Conservation (phyloP, 1,284 basidiomycete genomes). For the Apiotrichum porosum region DNA sequence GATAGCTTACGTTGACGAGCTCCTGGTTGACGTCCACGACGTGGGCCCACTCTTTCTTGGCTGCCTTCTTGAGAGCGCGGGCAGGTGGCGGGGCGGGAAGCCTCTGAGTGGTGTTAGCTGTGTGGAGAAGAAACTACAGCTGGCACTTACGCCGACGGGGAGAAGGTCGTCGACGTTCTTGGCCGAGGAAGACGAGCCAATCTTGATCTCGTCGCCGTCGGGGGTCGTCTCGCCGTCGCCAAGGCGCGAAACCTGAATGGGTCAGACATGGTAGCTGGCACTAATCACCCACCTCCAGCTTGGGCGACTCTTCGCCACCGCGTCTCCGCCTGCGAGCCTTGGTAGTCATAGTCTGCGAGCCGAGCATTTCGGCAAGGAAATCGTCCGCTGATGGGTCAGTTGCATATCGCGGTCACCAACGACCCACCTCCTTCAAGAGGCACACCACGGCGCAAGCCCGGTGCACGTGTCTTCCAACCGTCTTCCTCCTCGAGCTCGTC, state of each 20-base stretch:
- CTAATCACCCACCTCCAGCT: slow-evolving; percentile 26
- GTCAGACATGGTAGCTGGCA: no score
- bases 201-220: slow-evolving; percentile 6
- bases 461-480: slow-evolving; percentile 44
- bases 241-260: slow-evolving; percentile 24
- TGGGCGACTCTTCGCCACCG: slow-evolving; percentile 32
- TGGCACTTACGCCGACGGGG: slow-evolving; percentile 63
- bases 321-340: slow-evolving; percentile 38
- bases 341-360: slow-evolving; percentile 31
- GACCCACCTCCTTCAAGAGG: slow-evolving; percentile 41
- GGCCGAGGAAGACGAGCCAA: slow-evolving; percentile 11
- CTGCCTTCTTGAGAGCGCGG: slow-evolving; percentile 32
- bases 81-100: slow-evolving; percentile 45
- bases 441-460: slow-evolving; percentile 38
- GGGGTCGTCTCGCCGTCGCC: slow-evolving; percentile 28
- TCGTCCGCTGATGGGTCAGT: slow-evolving; percentile 33
- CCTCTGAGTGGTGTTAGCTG: slow-evolving; percentile 29
- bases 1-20: slow-evolving; percentile 60
- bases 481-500: slow-evolving; percentile 38
- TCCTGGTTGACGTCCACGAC: slow-evolving; percentile 89
- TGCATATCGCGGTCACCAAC: background rate
- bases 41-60: slow-evolving; percentile 96
- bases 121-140: background rate
- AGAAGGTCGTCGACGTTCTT: slow-evolving; percentile 74
- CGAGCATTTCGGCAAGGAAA: slow-evolving; percentile 44